A percentile compares a stretch with the other conserved stretches of the same genome.
Evolutionary conservation across 2,329 filamentous ascomycete species (phyloP).

Genomic region (Trichoderma pleuroti): DNA sequence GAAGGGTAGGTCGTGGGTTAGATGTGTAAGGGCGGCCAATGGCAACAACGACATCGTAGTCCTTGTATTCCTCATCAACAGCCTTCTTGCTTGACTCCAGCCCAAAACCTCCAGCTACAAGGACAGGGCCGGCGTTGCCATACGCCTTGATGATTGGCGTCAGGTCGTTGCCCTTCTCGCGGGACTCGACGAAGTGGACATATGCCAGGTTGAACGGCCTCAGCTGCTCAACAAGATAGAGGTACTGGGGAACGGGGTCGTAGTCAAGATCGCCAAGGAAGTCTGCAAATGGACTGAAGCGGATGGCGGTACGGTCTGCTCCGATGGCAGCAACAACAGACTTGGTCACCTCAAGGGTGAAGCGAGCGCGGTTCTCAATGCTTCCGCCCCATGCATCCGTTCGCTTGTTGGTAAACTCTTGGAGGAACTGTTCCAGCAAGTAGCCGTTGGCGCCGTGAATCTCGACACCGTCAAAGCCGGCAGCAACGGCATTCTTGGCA

Average conservation of each 20-base stretch:
- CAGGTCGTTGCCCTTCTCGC: slow-evolving; percentile 4
- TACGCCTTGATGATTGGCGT: slow-evolving; percentile 3
- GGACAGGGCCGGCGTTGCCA: neutral
- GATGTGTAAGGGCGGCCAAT: slow-evolving; percentile 12
- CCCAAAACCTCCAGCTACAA: neutral
- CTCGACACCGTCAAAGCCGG: slow-evolving; percentile 70
- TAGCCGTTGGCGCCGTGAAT: slow-evolving; percentile 57
- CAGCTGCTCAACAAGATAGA: slow-evolving; percentile 10
- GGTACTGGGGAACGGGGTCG: neutral
- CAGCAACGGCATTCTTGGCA: slow-evolving; percentile 53
- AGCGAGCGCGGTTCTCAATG: slow-evolving; percentile 50
- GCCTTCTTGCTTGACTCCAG: slow-evolving; percentile 9
- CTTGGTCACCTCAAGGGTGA: slow-evolving; percentile 48
- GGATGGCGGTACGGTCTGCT: slow-evolving; percentile 48
- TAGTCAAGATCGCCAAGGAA: neutral
- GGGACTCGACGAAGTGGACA: slow-evolving; percentile 4
- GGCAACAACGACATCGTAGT: slow-evolving; percentile 4
- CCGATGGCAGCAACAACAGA: slow-evolving; percentile 43
- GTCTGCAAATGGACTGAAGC: slow-evolving; percentile 52
- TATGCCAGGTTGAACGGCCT: slow-evolving; percentile 6
- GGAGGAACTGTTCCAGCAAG: slow-evolving; percentile 61
- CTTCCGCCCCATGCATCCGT: slow-evolving; percentile 54
- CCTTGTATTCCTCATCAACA: slow-evolving; percentile 1
- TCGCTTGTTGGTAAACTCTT: slow-evolving; percentile 47
- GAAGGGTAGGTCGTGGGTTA: slow-evolving; percentile 11